A percentile compares a stretch with the other conserved stretches of the same genome.
These are phyloP conservation scores for Lophiostoma macrostomum DNA, from an alignment of 495 filamentous ascomycete species.

Conservation along the genomic window DNA sequence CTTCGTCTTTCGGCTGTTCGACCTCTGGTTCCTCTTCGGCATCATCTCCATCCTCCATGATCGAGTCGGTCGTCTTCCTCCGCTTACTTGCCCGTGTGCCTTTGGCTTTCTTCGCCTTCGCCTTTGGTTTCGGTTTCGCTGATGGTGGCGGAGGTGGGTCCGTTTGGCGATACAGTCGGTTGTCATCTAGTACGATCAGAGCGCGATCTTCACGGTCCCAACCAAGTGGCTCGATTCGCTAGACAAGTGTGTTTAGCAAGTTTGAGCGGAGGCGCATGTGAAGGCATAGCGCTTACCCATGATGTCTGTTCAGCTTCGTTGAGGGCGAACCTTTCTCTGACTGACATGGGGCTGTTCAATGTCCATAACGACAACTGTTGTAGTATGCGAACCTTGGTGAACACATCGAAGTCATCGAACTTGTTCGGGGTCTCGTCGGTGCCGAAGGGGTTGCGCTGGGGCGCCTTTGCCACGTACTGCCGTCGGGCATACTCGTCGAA, in stretches of 20 bases:
- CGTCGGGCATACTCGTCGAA: constrained; percentile 94
- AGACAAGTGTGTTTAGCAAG: not conserved
- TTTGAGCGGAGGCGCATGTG: not conserved
- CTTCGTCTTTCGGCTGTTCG: constrained; percentile 42
- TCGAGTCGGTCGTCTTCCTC: constrained; percentile 59
- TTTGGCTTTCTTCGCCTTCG: constrained; percentile 64
- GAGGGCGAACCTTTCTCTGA: constrained; percentile 83
- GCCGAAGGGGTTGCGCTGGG: constrained; percentile 81
- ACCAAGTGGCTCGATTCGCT: constrained; percentile 91
- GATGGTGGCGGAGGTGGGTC: constrained; percentile 59
- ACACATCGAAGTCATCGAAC: constrained; percentile 79
- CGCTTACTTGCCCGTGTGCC: constrained; percentile 70
- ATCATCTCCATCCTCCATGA: constrained; percentile 48
- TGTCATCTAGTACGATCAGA: constrained; percentile 92
- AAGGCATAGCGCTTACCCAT: constrained; percentile 66
- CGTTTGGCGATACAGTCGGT: constrained; percentile 81
- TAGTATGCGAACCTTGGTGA: constrained; percentile 82
- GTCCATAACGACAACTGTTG: constrained; percentile 91
- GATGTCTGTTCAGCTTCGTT: constrained; percentile 74
- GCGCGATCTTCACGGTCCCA: constrained; percentile 80
- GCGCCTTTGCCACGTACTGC: constrained; percentile 82
- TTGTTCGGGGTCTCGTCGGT: constrained; percentile 66
- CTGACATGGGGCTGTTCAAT: constrained; percentile 76
- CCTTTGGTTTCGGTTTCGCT: constrained; percentile 61
- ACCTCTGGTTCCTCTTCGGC: constrained; percentile 55